These are phyloP conservation scores for Ceratocystis lukuohia DNA, from an alignment of 2,329 filamentous ascomycete genomes.

Conservation along the genomic window DNA sequence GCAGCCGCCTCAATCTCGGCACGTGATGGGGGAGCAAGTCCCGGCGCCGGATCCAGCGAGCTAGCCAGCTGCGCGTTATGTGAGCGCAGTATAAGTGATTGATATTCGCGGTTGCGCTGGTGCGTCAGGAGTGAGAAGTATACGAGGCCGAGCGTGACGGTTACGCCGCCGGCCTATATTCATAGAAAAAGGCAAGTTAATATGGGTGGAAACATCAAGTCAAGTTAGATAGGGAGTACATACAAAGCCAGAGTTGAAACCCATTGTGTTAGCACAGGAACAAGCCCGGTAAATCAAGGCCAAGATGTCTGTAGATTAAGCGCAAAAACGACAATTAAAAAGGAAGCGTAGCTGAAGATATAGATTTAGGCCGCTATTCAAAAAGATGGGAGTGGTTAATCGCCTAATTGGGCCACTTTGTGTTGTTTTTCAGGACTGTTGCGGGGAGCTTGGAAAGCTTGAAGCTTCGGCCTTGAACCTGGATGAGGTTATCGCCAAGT, in stretches of 20 bases:
- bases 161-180: slow-evolving; percentile 56
- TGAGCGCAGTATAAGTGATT: slow-evolving; percentile 42
- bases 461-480: not conserved
- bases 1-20: slow-evolving; percentile 39
- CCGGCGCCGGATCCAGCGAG: slow-evolving; percentile 37
- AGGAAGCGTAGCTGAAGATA: not conserved
- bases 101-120: slow-evolving; percentile 50
- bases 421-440: not conserved
- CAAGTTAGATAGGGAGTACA: slow-evolving; percentile 23
- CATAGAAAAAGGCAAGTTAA: not conserved
- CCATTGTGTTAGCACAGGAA: slow-evolving; percentile 37
- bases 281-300: not conserved
- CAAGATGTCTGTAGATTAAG: not conserved
- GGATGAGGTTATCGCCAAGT: not conserved
- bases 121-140: slow-evolving; percentile 61
- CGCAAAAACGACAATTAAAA: not conserved
- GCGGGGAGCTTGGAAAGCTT: slow-evolving; percentile 1
- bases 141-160: slow-evolving; percentile 58
- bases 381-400: not conserved
- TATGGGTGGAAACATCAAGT: not conserved
- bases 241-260: slow-evolving; percentile 64
- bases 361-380: not conserved
- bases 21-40: slow-evolving; percentile 36
- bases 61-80: slow-evolving; percentile 42
- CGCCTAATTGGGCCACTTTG: not conserved